Base-by-base conservation (phyloP, 1,139 yeast species). In the Candida sp. region DNA sequence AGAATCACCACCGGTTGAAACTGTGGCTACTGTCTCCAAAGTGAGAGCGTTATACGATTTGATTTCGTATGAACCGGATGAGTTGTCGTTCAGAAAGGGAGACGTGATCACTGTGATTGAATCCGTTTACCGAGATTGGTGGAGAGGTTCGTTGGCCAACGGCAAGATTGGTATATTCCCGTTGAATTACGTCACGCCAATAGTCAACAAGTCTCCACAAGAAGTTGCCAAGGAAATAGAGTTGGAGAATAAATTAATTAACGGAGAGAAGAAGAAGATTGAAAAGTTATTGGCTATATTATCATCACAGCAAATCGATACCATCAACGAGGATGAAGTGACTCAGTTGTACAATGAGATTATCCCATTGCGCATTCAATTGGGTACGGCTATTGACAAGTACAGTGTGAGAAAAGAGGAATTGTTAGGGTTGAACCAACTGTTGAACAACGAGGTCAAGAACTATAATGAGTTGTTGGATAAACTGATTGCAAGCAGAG, bases 101-200 rank as follows among this genome's bases (percentile, higher is more conserved):
- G 96, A 88, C 63, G 75, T 86, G 2, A 93, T 94, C 46, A 87
- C 88, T 1, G 97, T 94, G 1, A 79, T 93, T 46, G 98, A 92
- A 62, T 82, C 90, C 17, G 96, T 90, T 5, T 92, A 92, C 68
- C 80, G 91, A 55, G 98, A 94, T 66, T 94, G 99, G 99, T 90
- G 98, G 89, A 80, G 91, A 59, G 99, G 99, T 4, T 84, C 94
- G 4, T 72, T 93, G 48, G 69, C 80, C 3, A 79, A 83, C 51
- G 98, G 98, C 0, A 80, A 79, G 51, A 77, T 85, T 44, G 99
- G 99, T 30, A 88, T 94, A n/a, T 92, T 94, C 70, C 99, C 99
- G 0, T 78, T 90, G 52, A 94, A 94, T 67, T 94, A 94, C 64
- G 98, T 94, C 1, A 84, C 92, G 3, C 93, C 93, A 3, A 74